Base-by-base conservation (phyloP, 2,329 filamentous ascomycete genomes). In the Apiospora malaysiana region DNA sequence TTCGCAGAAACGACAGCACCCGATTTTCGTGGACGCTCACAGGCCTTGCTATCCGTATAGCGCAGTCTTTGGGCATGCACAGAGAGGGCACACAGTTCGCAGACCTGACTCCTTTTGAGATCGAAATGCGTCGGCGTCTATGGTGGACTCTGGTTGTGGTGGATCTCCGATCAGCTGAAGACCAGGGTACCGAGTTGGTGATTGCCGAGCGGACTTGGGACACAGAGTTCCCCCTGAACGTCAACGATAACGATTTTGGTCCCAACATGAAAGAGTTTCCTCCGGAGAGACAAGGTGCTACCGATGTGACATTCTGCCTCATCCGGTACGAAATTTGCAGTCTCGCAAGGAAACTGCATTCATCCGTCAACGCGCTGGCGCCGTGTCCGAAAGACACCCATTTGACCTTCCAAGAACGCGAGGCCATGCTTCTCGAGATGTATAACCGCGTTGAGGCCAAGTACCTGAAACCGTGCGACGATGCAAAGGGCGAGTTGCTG, bases 11-110 rank as follows among this genome's bases (percentile, higher is more conserved):
- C 51, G 86, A 88, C 51, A 85, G 85, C 74, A 79, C 87, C 68
- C 77, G 85, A 4, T 88, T 89, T 4, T 84, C 89, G 6, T 92
- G 90, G 89, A 89, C 89, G 49, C 82, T 93, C 73, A 90, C 88
- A 0, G 90, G 90, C 0, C 83, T 92, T 1, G 85, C 87, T n/a
- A 86, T 90, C 23, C 82, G 87, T 7, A 87, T 89, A 76, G 86
- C 83, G 18, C 85, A 87, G 43, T 83, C 85, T 12, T 80, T 90
- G 32, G 87, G 88, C 0, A 80, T 90, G 45, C 88, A 90, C 70
- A 83, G 87, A n/a, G 90, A 92, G 59, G 87, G 87, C 18, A 82
- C 82, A 3, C 79, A 84, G 68, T 86, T 86, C 76, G 85, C 79
- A 5, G 84, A 87, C 16, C 75, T 92, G 1, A 84, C 84, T 0